phyloP scores from a whole-genome alignment of 768 basidiomycete species.

The Xerocomus spinulosus region DNA sequence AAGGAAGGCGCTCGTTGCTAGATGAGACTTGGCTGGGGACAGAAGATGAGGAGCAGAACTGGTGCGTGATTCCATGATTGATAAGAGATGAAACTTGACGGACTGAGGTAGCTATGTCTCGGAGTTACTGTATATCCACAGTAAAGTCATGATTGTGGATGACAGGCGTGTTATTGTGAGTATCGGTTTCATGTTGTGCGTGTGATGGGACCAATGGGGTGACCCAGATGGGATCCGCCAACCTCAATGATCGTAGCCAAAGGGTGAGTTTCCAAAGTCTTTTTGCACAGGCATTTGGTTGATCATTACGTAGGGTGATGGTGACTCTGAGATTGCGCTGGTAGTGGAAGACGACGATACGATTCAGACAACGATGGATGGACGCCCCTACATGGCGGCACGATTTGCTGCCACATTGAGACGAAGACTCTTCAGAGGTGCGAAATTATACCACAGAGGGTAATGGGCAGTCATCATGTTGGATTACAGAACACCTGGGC shows the following conservation, averaged over 20 bases:
- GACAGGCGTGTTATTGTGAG: conserved; percentile 84
- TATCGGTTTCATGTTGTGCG: conserved; percentile 5
- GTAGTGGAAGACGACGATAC: conserved; percentile 86
- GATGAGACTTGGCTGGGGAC: conserved; percentile 85
- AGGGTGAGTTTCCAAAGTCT: conserved; percentile 40
- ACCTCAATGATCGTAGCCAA: conserved; percentile 85
- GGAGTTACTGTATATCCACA: conserved; percentile 80
- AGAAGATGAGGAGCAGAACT: conserved; percentile 75
- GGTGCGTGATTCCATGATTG: conserved; percentile 45
- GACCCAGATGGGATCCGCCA: conserved; percentile 84
- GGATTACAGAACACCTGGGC: conserved; percentile 71
- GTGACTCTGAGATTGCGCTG: conserved; percentile 91
- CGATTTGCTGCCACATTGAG: conserved; percentile 84
- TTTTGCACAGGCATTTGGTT: conserved; percentile 2
- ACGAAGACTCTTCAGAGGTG: conserved; percentile 78
- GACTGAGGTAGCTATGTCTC: conserved; percentile 58
- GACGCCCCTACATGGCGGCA: conserved; percentile 61
- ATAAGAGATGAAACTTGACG: conserved; percentile 2
- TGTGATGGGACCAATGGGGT: conserved; percentile 4
- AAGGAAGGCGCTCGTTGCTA: conserved; percentile 53
- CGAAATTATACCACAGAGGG: conserved; percentile 7
- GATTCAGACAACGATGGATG: conserved; percentile 75
- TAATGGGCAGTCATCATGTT: conserved; percentile 2
- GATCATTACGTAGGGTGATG: conserved; percentile 61
- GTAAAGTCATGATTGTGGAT: conserved; percentile 93